Evolutionary conservation across 73 alveolate species (phyloP), one percentile per base, ranked within the genome.

Genomic region (Uronychia setigera): DNA sequence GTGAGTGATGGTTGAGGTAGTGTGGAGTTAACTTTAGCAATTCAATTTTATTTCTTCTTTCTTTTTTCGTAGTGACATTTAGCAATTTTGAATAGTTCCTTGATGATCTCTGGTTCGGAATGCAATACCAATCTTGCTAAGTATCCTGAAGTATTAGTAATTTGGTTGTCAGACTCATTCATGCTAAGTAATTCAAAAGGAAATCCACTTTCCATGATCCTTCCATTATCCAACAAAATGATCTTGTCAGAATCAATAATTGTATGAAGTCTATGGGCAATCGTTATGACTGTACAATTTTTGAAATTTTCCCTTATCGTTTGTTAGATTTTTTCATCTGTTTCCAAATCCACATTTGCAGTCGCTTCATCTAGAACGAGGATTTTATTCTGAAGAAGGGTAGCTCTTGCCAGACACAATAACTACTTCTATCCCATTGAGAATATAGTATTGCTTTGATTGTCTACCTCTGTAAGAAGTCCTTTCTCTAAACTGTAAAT

Each of bases 311-410:
- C 80, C 59, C 94, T 84, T 46, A 97, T 93, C 25, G 95, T 84
- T 77, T 88, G 93, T 84, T 95, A 87, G 60, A 97, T 93, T 29
- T 88, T 90, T 57, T 97, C 93, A 78, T 96, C 99, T 19, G 99
- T 95, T 79, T 85, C 82, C 86, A 94, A 84, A 88, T 98, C 99
- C 74, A 95, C 94, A 82, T 97, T 98, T 67, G 99, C 99, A 11
- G 99, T 97, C 60, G 99, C 98, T 90, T 98, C 99, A 87, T 98
- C 99, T 80, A 98, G 92, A 33, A 98, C 78, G 26, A 98, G 95
- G 13, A 98, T 90, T 81, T 95, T 92, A 82, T 91, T 97, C 78
- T 90, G 96, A 33, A 94, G 91, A 59, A 98, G 92, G 60, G 97
- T 87, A 34, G 97, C 96, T 80, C 99, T 92, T 0, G 97, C 94